Conservation (phyloP, 2,329 filamentous ascomycete genomes). For the Plectosphaerella cucumerina region DNA sequence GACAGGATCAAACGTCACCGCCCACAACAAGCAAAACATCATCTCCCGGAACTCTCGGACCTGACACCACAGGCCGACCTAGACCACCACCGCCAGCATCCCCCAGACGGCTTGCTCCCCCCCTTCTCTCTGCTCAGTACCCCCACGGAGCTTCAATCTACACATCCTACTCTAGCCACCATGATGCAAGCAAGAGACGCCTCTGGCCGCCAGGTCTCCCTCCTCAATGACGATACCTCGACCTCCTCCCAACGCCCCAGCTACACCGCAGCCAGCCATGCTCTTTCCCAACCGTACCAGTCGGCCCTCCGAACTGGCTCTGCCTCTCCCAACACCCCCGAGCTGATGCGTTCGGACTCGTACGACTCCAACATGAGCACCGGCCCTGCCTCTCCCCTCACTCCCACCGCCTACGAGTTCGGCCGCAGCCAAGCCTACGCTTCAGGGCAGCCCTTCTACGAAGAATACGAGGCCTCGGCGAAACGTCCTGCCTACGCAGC, state of each 20-base stretch:
- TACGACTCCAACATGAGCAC: constrained; percentile 55
- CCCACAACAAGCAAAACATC: background rate
- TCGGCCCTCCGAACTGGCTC: constrained; percentile 33
- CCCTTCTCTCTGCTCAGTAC: background rate
- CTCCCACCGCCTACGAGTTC: constrained; percentile 45
- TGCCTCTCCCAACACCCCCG: constrained; percentile 48
- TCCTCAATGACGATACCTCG: constrained; percentile 51
- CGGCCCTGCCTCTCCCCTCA: constrained; percentile 52
- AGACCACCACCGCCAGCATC: background rate
- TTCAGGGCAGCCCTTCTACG: constrained; percentile 15
- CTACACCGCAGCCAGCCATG: constrained; percentile 30
- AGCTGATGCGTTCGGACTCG: constrained; percentile 56
- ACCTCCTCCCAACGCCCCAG: constrained; percentile 14
- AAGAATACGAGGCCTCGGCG: constrained; percentile 19
- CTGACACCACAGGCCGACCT: background rate
- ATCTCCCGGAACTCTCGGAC: background rate
- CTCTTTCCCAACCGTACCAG: constrained; percentile 26
- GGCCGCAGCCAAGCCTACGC: constrained; percentile 27
- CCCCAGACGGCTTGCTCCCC: background rate
- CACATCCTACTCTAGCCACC: background rate
- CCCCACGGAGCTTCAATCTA: background rate
- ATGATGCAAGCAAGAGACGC: constrained; percentile 53
- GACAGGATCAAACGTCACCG: background rate
- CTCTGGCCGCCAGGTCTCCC: constrained; percentile 52
- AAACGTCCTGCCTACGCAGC: constrained; percentile 39